Percentiles rank a stretch among this genome's conserved stretches.
Conservation (phyloP, 257 asterid genomes). For the Primulina tabacum region DNA sequence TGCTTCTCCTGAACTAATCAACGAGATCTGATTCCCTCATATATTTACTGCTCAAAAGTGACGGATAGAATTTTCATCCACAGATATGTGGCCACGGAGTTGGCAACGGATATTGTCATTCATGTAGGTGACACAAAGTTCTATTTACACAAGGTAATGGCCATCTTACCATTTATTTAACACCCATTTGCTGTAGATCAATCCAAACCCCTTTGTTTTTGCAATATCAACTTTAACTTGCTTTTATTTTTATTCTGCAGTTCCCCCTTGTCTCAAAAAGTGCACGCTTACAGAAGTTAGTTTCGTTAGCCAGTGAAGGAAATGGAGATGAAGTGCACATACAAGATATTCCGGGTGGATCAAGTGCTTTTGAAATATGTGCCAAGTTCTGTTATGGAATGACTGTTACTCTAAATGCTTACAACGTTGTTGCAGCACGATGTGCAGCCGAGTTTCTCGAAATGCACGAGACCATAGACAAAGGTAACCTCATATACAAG, state of each 20-base stretch:
- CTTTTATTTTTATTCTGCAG: slow-evolving; percentile 42
- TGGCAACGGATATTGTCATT: slow-evolving; percentile 72
- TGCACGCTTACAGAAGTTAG: slow-evolving; percentile 62
- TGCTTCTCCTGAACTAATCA: background rate
- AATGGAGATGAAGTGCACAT: slow-evolving; percentile 56
- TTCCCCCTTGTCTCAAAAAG: slow-evolving; percentile 93
- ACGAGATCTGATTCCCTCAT: slow-evolving; percentile 3
- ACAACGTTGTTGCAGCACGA: slow-evolving; percentile 68
- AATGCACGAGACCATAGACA: slow-evolving; percentile 77
- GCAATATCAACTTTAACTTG: slow-evolving; percentile 27
- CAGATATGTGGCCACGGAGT: slow-evolving; percentile 87
- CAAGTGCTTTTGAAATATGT: slow-evolving; percentile 74
- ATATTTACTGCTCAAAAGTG: background rate
- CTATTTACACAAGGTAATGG: slow-evolving; percentile 84
- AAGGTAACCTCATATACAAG: slow-evolving; percentile 84
- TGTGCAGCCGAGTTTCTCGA: slow-evolving; percentile 94
- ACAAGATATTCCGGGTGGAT: slow-evolving; percentile 84
- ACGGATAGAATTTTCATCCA: slow-evolving; percentile 12
- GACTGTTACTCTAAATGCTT: slow-evolving; percentile 82
- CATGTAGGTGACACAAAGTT: slow-evolving; percentile 68
- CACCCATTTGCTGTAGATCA: background rate
- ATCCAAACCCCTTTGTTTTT: background rate
- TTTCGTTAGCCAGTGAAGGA: slow-evolving; percentile 55
- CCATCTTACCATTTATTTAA: slow-evolving; percentile 14
- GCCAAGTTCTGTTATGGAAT: slow-evolving; percentile 92